A percentile compares a stretch with the other conserved stretches of the same genome.
These are phyloP conservation scores for Aspergillus sp. DNA, from an alignment of 2,329 filamentous ascomycete species.

Conservation along the genomic window DNA sequence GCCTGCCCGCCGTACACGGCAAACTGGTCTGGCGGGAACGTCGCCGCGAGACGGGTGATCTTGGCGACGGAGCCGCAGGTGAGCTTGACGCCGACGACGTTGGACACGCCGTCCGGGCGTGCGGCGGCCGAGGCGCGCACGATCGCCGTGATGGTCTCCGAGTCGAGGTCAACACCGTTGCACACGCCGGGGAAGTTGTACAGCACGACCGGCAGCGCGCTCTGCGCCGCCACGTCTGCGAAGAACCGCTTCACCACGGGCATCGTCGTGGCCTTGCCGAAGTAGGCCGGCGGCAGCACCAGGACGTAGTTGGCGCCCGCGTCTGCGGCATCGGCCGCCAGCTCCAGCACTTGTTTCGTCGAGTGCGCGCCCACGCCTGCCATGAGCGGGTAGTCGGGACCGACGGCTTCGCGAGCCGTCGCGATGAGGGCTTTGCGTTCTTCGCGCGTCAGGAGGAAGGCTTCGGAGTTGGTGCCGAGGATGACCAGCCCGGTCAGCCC, in stretches of 20 bases:
- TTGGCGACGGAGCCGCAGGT: slow-evolving; percentile 64
- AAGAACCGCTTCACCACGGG: slow-evolving; percentile 61
- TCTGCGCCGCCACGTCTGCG: slow-evolving; percentile 52
- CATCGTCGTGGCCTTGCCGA: slow-evolving; percentile 60
- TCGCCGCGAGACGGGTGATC: slow-evolving; percentile 55
- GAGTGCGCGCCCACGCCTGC: slow-evolving; percentile 65
- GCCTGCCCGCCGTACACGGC: slow-evolving; percentile 70
- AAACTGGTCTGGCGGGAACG: slow-evolving; percentile 57
- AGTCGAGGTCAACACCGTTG: slow-evolving; percentile 67
- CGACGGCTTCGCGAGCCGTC: slow-evolving; percentile 55
- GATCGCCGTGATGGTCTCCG: slow-evolving; percentile 57
- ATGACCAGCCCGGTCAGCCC: slow-evolving; percentile 54
- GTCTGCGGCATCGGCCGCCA: slow-evolving; percentile 56
- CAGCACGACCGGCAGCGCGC: slow-evolving; percentile 58
- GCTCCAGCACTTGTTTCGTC: slow-evolving; percentile 62
- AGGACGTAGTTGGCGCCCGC: slow-evolving; percentile 63
- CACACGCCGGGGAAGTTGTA: slow-evolving; percentile 71
- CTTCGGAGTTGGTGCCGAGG: slow-evolving; percentile 57
- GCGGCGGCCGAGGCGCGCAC: slow-evolving; percentile 43
- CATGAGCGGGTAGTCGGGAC: slow-evolving; percentile 58
- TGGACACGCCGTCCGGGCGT: slow-evolving; percentile 40
- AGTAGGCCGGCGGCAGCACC: slow-evolving; percentile 64
- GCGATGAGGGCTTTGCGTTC: slow-evolving; percentile 58
- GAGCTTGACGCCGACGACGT: slow-evolving; percentile 65
- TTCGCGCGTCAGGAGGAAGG: slow-evolving; percentile 58